Conservation (phyloP, 192 early-diverging fungal species). For the Nowakowskiella sp. region DNA sequence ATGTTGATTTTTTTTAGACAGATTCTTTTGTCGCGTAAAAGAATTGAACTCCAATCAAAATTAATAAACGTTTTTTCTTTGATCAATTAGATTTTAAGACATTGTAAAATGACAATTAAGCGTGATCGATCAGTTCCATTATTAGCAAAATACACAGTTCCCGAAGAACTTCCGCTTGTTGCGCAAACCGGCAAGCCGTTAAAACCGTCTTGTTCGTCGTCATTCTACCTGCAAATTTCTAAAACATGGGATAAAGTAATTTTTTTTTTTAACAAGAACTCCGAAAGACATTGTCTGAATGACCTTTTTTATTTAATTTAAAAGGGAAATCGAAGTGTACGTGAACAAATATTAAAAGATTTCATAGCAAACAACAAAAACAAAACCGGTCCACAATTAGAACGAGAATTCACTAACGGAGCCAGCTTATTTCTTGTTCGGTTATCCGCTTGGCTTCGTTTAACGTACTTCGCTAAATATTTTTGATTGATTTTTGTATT, state of each 20-base stretch:
- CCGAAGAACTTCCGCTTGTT: neutral
- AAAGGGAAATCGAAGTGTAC: constrained; percentile 40
- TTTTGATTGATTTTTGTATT: neutral
- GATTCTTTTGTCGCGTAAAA: too few species aligned
- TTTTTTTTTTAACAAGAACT: neutral
- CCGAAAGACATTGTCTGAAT: neutral
- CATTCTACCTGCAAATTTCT: constrained; percentile 37
- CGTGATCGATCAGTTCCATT: neutral
- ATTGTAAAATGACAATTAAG: too few species aligned
- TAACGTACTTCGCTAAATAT: constrained; percentile 30
- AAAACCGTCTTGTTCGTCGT: constrained; percentile 20
- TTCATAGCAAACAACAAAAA: constrained; percentile 43
- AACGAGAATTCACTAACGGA: constrained; percentile 49
- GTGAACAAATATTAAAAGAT: constrained; percentile 46
- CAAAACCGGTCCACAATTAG: constrained; percentile 55
- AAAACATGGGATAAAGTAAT: constrained; percentile 44
- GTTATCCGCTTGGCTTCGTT: constrained; percentile 46
- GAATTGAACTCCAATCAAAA: too few species aligned
- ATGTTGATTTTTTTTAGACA: too few species aligned
- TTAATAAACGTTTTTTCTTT: too few species aligned
- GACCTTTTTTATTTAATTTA: constrained; percentile 14
- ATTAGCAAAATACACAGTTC: constrained; percentile 10
- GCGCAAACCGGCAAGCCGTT: neutral
- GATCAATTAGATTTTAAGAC: too few species aligned
- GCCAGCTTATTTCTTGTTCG: constrained; percentile 53